Percentiles rank a stretch among this genome's conserved stretches.
These are phyloP conservation scores for Elongisporangium anandrum DNA, from an alignment of 352 stramenopile genomes.

Conservation along the genomic window DNA sequence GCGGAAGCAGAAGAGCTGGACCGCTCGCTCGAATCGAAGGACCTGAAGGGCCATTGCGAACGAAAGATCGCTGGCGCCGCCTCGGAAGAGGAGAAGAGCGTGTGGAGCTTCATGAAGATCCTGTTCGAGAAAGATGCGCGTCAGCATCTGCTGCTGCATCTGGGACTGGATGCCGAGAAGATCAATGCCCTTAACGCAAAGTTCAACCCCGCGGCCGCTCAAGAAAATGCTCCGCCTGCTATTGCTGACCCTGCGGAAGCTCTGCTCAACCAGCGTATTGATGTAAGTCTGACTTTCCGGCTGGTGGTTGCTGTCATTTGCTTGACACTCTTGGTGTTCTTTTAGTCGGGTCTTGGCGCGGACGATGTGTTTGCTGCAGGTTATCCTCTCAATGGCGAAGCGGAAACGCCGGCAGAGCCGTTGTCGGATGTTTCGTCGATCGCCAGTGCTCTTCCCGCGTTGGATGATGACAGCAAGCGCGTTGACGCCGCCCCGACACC, in stretches of 20 bases:
- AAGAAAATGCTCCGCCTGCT: slow-evolving; percentile 20
- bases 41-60: slow-evolving; percentile 93
- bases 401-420: slow-evolving; percentile 25
- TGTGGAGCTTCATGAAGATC: slow-evolving; percentile 93
- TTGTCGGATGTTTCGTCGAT: slow-evolving; percentile 49
- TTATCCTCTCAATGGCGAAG: slow-evolving; percentile 40
- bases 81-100: slow-evolving; percentile 63
- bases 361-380: slow-evolving; percentile 79
- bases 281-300: too few species aligned
- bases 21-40: slow-evolving; percentile 79
- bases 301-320: slow-evolving; percentile 6
- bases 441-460: slow-evolving; percentile 31
- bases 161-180: slow-evolving; percentile 92
- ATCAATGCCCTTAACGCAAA: slow-evolving; percentile 87
- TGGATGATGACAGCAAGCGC: slow-evolving; percentile 75
- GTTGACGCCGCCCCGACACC: slow-evolving; percentile 56
- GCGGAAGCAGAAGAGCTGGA: slow-evolving; percentile 89
- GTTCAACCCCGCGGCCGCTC: slow-evolving; percentile 52
- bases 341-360: slow-evolving; percentile 48
- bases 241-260: slow-evolving; percentile 13
- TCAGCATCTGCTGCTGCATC: slow-evolving; percentile 91
- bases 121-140: slow-evolving; percentile 94
- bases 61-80: slow-evolving; percentile 69
- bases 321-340: slow-evolving; percentile 5
- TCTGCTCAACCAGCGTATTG: slow-evolving; percentile 63